Base-by-base conservation (phyloP, 2,329 filamentous ascomycete genomes). In the Cercospora sesami region DNA sequence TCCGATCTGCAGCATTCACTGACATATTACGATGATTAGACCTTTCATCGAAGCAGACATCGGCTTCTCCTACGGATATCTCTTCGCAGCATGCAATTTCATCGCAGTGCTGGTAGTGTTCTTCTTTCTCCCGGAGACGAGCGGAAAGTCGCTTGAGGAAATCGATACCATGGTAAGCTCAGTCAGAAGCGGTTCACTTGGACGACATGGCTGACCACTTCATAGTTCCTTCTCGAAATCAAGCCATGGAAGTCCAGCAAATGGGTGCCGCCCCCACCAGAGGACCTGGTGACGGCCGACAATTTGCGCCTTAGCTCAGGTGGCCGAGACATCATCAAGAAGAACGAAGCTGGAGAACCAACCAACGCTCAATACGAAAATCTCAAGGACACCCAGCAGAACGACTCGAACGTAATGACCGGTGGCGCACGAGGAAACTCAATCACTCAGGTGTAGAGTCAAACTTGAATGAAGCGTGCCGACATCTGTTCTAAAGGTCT, bases 31-130 rank as follows among this genome's bases (percentile, higher is more conserved):
- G 33, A 48, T 6, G 6, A 42, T 26, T 28, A 26, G 55, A 31
- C 71, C 72, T 1, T 76, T 76, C 70, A 77, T 77, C 66, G 75
- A 75, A 0, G 73, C 68, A 23, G 73, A 73, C 21, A 79, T 79
- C 62, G 75, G 78, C 58, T 78, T 75, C 68, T 69, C 72, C 14
- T 79, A 78, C 69, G 77, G 77, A 14, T 78, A 77, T 60, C 71
- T 78, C 55, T 78, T 78, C 62, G 77, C 76, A 2, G 74, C 69
- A 10, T 77, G 73, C 69, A 75, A 74, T 60, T 75, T 78, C 58
- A 60, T 72, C 14, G 76, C 73, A 26, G 71, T 73, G 2, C 58
- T 76, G 3, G 69, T 76, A 5, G 72, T 75, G 4, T 77, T 73
- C 68, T 78, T 77, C 70, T 78, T 78, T 68, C 70, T 78, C 1